phyloP scores from a whole-genome alignment of 345 rosid species.

The Salix udensis region DNA sequence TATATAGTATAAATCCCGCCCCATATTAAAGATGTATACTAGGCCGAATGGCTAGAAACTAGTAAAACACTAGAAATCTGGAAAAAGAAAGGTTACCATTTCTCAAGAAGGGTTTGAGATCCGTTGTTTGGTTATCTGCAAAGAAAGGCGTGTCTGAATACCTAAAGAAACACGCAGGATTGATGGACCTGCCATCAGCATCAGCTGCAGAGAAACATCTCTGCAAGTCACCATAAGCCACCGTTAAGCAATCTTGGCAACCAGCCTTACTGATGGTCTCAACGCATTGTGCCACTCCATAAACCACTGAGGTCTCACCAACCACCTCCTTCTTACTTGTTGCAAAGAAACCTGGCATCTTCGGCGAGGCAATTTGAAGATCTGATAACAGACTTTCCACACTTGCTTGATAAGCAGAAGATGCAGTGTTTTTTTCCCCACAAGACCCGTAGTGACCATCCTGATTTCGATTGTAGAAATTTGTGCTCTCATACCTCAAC shows the following conservation, averaged over 20 bases:
- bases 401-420: constrained; percentile 13
- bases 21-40: too few species aligned
- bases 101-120: constrained; percentile 29
- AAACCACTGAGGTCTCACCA: constrained; percentile 14
- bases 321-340: constrained; percentile 22
- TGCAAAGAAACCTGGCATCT: constrained; percentile 19
- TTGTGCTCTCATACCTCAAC: constrained; percentile 41
- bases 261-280: constrained; percentile 28
- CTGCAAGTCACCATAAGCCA: constrained; percentile 20
- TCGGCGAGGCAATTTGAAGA: constrained; percentile 36
- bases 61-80: too few species aligned
- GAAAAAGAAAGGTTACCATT: constrained; percentile 13
- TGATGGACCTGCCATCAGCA: constrained; percentile 31
- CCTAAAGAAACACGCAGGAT: constrained; percentile 44
- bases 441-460: constrained; percentile 26
- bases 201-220: constrained; percentile 25
- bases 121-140: constrained; percentile 28
- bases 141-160: constrained; percentile 35
- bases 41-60: too few species aligned
- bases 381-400: constrained; percentile 17
- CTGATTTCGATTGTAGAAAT: constrained; percentile 33
- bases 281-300: constrained; percentile 41
- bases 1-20: too few species aligned
- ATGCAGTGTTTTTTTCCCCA: constrained; percentile 12
- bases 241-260: constrained; percentile 34